phyloP scores from a whole-genome alignment of 1,284 basidiomycete genomes.

The Leccinum griseonigrum region DNA sequence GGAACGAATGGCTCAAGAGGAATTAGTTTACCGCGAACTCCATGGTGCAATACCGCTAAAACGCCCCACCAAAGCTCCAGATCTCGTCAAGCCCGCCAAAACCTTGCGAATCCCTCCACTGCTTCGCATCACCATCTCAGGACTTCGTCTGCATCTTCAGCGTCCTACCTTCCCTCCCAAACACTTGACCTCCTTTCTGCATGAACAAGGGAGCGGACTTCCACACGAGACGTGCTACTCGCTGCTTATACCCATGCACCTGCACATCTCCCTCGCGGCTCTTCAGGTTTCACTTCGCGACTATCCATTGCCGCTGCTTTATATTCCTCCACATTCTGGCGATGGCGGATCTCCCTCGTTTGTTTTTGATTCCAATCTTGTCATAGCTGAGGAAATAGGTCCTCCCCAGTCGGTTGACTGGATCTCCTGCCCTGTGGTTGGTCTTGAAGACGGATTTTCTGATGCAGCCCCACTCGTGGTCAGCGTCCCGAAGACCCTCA shows the following conservation, averaged over 20 bases:
- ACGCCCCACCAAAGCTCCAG: constrained; percentile 29
- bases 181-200: constrained; percentile 66
- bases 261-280: constrained; percentile 69
- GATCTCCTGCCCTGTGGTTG: constrained; percentile 66
- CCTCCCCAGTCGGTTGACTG: constrained; percentile 69
- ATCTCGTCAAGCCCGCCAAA: constrained; percentile 38
- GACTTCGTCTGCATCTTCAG: constrained; percentile 57
- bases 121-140: constrained; percentile 66
- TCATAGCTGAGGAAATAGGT: constrained; percentile 90
- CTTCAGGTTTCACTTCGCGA: constrained; percentile 75
- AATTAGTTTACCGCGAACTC: constrained; percentile 38
- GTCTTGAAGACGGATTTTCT: constrained; percentile 48
- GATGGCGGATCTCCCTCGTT: constrained; percentile 43
- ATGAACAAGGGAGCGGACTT: constrained; percentile 68
- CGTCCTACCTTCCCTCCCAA: constrained; percentile 63
- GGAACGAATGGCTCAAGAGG: constrained; percentile 30
- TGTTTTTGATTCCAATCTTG: constrained; percentile 77
- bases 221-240: constrained; percentile 76
- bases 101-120: constrained; percentile 63
- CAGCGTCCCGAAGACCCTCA: constrained; percentile 86
- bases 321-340: constrained; percentile 49
- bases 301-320: constrained; percentile 70
- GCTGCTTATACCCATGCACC: constrained; percentile 81
- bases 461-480: constrained; percentile 62
- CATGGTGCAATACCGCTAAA: constrained; percentile 27